Percentiles rank a stretch among this genome's conserved stretches.
Conservation (phyloP, 23 red algal species). For the Pyropia yezoensis region DNA sequence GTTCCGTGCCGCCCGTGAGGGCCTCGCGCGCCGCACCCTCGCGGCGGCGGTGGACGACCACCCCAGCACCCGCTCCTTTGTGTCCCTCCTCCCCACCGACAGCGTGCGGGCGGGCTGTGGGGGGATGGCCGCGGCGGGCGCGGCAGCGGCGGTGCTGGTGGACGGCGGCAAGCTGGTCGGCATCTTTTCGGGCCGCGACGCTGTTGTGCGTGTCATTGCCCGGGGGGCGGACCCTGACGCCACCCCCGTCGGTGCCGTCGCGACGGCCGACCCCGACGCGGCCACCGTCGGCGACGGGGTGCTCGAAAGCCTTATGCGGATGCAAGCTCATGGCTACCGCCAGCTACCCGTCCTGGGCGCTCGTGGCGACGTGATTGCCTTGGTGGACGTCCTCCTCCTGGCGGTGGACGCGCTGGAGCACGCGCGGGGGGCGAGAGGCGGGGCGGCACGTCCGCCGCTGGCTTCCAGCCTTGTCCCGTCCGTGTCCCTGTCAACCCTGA, state of each 20-base stretch:
- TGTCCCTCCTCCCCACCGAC: slow-evolving; percentile 11
- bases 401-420: slow-evolving; percentile 20
- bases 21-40: slow-evolving; percentile 40
- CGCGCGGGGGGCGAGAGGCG: too few relatives aligned
- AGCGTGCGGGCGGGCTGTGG: slow-evolving; percentile 33
- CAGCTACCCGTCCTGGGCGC: slow-evolving; percentile 42
- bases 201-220: slow-evolving; percentile 38
- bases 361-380: slow-evolving; percentile 24
- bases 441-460: too few relatives aligned
- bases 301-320: slow-evolving; percentile 46
- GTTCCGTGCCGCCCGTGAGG: slow-evolving; percentile 45
- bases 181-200: slow-evolving; percentile 56
- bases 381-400: slow-evolving; percentile 54
- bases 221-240: slow-evolving; percentile 15
- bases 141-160: slow-evolving; percentile 44
- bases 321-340: slow-evolving; percentile 61
- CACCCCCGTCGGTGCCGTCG: slow-evolving; percentile 23
- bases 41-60: slow-evolving; percentile 18
- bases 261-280: slow-evolving; percentile 40
- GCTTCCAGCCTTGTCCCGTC: too few relatives aligned
- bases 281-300: slow-evolving; percentile 37
- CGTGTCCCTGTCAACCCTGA: too few relatives aligned
- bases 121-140: slow-evolving; percentile 22
- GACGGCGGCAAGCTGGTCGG: slow-evolving; percentile 33
- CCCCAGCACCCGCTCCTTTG: background rate